A percentile compares a stretch with the other conserved stretches of the same genome.
Conservation (phyloP, 2,329 filamentous ascomycete species). For the Trichophyton verrucosum region DNA sequence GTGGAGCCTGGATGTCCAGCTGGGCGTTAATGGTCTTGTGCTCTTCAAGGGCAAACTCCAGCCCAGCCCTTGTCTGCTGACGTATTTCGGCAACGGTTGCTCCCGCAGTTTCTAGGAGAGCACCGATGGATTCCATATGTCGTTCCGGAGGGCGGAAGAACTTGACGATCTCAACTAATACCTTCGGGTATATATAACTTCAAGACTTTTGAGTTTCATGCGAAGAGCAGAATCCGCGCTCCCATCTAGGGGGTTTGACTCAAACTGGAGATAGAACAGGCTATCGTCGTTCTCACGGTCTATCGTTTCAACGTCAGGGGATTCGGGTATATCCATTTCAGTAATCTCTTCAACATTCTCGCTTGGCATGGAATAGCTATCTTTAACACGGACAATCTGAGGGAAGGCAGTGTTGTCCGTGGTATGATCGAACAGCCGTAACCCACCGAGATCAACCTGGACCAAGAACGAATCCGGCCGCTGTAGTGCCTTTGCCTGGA, state of each 20-base stretch:
- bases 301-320: slow-evolving; percentile 29
- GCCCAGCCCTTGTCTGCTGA: slow-evolving; percentile 86
- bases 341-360: slow-evolving; percentile 30
- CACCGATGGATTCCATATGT: slow-evolving; percentile 96
- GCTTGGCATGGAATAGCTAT: slow-evolving; percentile 50
- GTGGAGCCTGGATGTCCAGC: slow-evolving; percentile 83
- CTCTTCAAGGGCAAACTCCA: slow-evolving; percentile 93
- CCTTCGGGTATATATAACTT: slow-evolving; percentile 94
- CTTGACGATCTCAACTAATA: slow-evolving; percentile 77
- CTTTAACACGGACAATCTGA: slow-evolving; percentile 92
- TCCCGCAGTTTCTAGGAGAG: slow-evolving; percentile 87
- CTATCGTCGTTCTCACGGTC: slow-evolving; percentile 50
- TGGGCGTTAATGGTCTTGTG: slow-evolving; percentile 98
- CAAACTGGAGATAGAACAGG: slow-evolving; percentile 85
- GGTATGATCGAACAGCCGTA: slow-evolving; percentile 91
- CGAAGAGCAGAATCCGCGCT: slow-evolving; percentile 83
- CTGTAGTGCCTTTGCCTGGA: slow-evolving; percentile 79
- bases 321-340: slow-evolving; percentile 30
- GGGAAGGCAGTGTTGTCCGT: slow-evolving; percentile 83
- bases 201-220: slow-evolving; percentile 85
- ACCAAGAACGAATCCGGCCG: slow-evolving; percentile 82
- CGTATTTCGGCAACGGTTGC: slow-evolving; percentile 90
- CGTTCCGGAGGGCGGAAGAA: slow-evolving; percentile 95
- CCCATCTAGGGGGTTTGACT: slow-evolving; percentile 87
- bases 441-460: slow-evolving; percentile 78